A percentile compares a stretch with the other conserved stretches of the same genome.
Conservation (phyloP, 345 rosid genomes). For the Eucalyptus virginea region DNA sequence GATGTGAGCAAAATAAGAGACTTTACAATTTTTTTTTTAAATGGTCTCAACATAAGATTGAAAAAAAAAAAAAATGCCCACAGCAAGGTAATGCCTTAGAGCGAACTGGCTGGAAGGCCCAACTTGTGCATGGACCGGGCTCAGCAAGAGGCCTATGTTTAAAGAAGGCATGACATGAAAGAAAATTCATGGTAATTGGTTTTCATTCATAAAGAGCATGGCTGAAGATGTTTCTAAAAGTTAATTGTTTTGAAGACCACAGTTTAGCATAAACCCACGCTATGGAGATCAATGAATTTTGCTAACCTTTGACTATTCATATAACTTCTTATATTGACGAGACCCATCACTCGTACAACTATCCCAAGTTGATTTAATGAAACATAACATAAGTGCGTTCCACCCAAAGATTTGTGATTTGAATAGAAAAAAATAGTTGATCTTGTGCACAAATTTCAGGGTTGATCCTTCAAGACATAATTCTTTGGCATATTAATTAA, state of each 20-base stretch:
- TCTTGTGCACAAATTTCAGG: fast-evolving
- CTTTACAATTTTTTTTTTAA: too few species aligned
- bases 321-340: neutral
- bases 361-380: neutral
- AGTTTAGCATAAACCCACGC: neutral
- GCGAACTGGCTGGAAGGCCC: too few species aligned
- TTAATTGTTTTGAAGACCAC: neutral
- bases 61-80: too few species aligned
- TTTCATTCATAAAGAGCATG: neutral
- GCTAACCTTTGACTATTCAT: neutral
- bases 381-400: neutral
- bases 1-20: too few species aligned
- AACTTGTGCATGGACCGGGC: neutral
- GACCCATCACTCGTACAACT: fast-evolving
- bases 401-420: neutral
- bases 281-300: neutral
- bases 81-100: fast-evolving
- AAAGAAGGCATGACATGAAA: neutral
- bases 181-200: neutral
- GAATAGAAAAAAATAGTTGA: neutral
- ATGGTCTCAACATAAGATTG: too few species aligned
- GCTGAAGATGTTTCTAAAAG: fast-evolving
- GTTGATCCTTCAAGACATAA: neutral
- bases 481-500: neutral
- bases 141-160: fast-evolving